Percentiles rank a stretch among this genome's conserved stretches.
Evolutionary conservation across 129 eudicot genomes (phyloP).

Genomic region (Ambrosia trifida): DNA sequence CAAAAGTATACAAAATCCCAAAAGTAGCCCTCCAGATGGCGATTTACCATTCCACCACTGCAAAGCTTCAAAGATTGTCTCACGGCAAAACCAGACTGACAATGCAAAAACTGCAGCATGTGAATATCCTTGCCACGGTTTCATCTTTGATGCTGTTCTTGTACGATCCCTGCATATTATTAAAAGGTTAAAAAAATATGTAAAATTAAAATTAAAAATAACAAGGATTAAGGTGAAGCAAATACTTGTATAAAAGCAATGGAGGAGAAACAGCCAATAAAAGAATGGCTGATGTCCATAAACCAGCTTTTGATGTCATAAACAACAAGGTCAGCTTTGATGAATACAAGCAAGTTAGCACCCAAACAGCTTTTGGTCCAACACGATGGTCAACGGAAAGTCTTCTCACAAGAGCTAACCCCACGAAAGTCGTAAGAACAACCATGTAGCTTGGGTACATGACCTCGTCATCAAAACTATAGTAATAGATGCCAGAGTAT

Average conservation of each 20-base stretch:
- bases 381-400: constrained; percentile 72
- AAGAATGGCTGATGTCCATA: constrained; percentile 90
- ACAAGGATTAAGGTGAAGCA: constrained; percentile 22
- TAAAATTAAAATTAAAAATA: not conserved
- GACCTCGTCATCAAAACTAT: constrained; percentile 92
- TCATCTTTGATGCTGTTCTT: constrained; percentile 90
- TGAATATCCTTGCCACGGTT: constrained; percentile 92
- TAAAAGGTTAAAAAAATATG: not conserved
- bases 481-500: constrained; percentile 79
- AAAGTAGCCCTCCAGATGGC: constrained; percentile 88
- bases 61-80: constrained; percentile 94
- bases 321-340: constrained; percentile 84
- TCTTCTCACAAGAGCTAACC: constrained; percentile 82
- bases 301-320: constrained; percentile 76
- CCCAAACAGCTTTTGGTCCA: constrained; percentile 91
- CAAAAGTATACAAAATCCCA: constrained; percentile 88
- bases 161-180: constrained; percentile 70
- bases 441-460: constrained; percentile 98
- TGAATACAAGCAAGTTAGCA: constrained; percentile 75
- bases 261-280: constrained; percentile 93
- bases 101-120: constrained; percentile 83
- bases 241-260: constrained; percentile 84
- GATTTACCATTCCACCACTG: constrained; percentile 99
- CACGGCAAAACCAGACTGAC: constrained; percentile 97
- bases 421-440: constrained; percentile 73